Base-by-base conservation (phyloP, 2,329 filamentous ascomycete species). In the Neoascochyta sp. region DNA sequence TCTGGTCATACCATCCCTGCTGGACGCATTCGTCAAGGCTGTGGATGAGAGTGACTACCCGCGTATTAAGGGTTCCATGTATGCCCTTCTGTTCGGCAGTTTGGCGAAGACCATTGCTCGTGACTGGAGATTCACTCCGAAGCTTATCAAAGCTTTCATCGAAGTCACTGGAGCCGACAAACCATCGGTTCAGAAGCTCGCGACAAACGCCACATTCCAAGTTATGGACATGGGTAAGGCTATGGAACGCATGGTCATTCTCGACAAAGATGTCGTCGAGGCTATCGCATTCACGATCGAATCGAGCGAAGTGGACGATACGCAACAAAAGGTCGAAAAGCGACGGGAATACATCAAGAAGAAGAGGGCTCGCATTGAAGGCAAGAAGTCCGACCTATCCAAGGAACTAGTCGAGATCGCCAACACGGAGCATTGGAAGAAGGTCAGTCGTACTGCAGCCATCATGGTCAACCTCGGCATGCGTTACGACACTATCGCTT, bases 41-140 rank as follows among this genome's bases (percentile, higher is more conserved):
- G 73, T 98, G 16, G 80, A 83, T 31, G 75, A 78, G 22, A 83
- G 81, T 36, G 87, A 98, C 44, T 86, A 88, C 56, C 85, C 92
- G 41, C 79, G 87, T 9, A 95, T 98, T 62, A 98, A 98, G 65
- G 92, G 93, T 18, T 85, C 83, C 19, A 80, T 98, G 69, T 96
- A 92, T 60, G 89, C 89, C 0, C 67, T 98, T 16, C 69, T 96
- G 11, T 93, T 90, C 50, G 89, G 90, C 8, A 93, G 86, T 39
- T 69, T 98, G 19, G 76, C 88, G 5, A 93, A 89, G 65, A 93
- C 90, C 0, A 76, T 94, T 24, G 78, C 87, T 25, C 82, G 85
- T 32, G 89, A 98, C 60, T 98, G 93, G 93, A 83, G 89, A 21
- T 95, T 89, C 62, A 87, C 92, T 0, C 92, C 93, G 1, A 77